Conservation (phyloP, 306 rosid species). For the Dalbergia oliveri region DNA sequence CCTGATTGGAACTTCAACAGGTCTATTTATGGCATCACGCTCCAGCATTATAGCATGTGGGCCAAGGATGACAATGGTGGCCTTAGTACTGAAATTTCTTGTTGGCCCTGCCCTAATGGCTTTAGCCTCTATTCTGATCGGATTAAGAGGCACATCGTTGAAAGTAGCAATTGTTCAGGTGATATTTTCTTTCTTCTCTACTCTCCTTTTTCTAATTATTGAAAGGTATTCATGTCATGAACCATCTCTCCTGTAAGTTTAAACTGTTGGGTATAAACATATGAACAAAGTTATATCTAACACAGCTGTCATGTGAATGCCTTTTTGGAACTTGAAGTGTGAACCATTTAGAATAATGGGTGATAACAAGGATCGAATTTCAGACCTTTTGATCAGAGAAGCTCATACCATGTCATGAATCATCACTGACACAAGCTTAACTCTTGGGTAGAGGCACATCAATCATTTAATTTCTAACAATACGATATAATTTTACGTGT, state of each 20-base stretch:
- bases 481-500: conserved; percentile 30
- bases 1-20: conserved; percentile 46
- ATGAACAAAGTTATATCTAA: too few relatives aligned
- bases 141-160: conserved; percentile 66
- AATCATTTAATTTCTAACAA: too few relatives aligned
- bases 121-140: conserved; percentile 67
- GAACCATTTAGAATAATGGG: too few relatives aligned
- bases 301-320: too few relatives aligned
- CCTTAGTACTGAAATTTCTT: conserved; percentile 82
- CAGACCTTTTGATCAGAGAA: too few relatives aligned
- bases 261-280: too few relatives aligned
- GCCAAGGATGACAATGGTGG: conserved; percentile 63
- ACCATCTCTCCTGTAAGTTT: too few relatives aligned
- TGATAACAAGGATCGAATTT: too few relatives aligned
- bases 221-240: neutral
- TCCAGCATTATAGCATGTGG: conserved; percentile 78
- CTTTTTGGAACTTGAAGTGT: too few relatives aligned
- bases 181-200: conserved; percentile 3
- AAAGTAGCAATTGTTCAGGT: conserved; percentile 90
- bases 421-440: too few relatives aligned
- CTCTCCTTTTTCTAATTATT: neutral
- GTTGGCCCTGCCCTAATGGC: conserved; percentile 90
- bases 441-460: too few relatives aligned
- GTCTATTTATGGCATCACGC: conserved; percentile 86
- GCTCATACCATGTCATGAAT: too few relatives aligned